These are phyloP conservation scores for Exophiala aquamarina DNA, from an alignment of 2,329 filamentous ascomycete species.

Conservation along the genomic window DNA sequence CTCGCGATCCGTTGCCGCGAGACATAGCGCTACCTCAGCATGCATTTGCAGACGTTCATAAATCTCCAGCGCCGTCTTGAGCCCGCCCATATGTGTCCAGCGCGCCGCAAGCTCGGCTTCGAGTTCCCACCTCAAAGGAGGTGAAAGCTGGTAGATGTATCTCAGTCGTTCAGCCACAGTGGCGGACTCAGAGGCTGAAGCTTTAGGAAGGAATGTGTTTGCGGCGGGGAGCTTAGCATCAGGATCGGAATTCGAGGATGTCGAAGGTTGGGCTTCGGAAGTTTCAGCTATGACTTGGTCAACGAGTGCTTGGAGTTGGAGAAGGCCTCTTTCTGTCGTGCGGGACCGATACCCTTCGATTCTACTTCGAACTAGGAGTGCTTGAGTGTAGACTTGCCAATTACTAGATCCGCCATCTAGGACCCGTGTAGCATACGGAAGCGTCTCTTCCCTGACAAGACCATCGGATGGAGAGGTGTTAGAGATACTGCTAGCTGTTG, in stretches of 20 bases:
- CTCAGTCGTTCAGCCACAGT: conserved; percentile 72
- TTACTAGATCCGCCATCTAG: conserved; percentile 87
- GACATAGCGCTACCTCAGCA: conserved; percentile 91
- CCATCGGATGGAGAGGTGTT: conserved; percentile 84
- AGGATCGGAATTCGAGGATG: not conserved
- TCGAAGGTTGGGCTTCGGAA: conserved; percentile 36
- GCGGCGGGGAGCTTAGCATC: conserved; percentile 48
- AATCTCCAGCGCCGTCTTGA: conserved; percentile 89
- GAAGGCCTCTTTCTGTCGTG: conserved; percentile 82
- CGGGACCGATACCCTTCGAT: conserved; percentile 86
- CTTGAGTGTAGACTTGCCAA: conserved; percentile 97
- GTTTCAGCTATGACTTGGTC: conserved; percentile 94
- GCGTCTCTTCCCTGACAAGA: conserved; percentile 86
- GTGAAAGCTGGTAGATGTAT: conserved; percentile 80
- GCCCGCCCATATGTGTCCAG: conserved; percentile 86
- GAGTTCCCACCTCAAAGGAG: conserved; percentile 88
- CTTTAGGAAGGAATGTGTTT: conserved; percentile 77
- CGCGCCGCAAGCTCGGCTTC: conserved; percentile 88
- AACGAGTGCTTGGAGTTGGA: conserved; percentile 92
- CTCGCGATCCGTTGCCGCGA: conserved; percentile 75
- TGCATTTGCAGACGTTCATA: conserved; percentile 92
- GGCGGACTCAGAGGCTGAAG: conserved; percentile 75
- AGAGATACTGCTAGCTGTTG: conserved; percentile 78
- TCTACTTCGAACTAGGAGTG: conserved; percentile 80
- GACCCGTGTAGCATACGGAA: conserved; percentile 87